Base-by-base conservation (phyloP, 257 asterid genomes). In the Voacanga thouarsii region DNA sequence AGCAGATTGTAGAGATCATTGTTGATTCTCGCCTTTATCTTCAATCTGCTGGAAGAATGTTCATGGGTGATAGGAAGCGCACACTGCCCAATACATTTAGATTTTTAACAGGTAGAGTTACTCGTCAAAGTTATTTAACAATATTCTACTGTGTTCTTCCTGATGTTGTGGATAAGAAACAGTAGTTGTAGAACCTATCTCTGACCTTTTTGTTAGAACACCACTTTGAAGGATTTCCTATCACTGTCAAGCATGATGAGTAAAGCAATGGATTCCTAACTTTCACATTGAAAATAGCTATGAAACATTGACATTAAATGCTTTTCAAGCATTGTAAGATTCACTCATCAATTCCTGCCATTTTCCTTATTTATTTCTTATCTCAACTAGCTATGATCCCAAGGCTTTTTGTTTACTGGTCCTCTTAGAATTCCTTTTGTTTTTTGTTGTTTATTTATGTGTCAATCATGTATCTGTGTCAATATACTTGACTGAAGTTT, bases 21-120 rank as follows among this genome's bases (percentile, higher is more conserved):
- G 86, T 86, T 64, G 89, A 86, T 83, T 81, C 89, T 77, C 86
- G 89, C 49, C 73, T 86, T 77, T 86, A 86, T 67, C 85, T 86
- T 77, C 80, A 60, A 51, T 77, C 87, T 43, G 78, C 69, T 66
- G 89, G 89, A 65, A 84, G 43, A 80, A 86, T 86, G 89, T 86
- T 86, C 79, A 81, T 47, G 44, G 86, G 87, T 68, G 73, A 79
- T 47, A 71, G 14, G 41, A 82, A 71, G 72, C 86, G 89, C 37
- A 9, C 56, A 30, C 9, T 33, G n/a, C 89, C 89, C 24, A 75
- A 77, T 75, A 74, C 86, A 76, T 86, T 86, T 75, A 74, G 75
- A 64, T 41, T 81, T 75, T 75, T 80, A 55, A 44, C 81, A 76
- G 76, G 83, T 75, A 71, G 30, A 60, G 16, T 50, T 33, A 18